Base-by-base conservation (phyloP, 768 basidiomycete genomes). In the Rhizopogon vulgaris region DNA sequence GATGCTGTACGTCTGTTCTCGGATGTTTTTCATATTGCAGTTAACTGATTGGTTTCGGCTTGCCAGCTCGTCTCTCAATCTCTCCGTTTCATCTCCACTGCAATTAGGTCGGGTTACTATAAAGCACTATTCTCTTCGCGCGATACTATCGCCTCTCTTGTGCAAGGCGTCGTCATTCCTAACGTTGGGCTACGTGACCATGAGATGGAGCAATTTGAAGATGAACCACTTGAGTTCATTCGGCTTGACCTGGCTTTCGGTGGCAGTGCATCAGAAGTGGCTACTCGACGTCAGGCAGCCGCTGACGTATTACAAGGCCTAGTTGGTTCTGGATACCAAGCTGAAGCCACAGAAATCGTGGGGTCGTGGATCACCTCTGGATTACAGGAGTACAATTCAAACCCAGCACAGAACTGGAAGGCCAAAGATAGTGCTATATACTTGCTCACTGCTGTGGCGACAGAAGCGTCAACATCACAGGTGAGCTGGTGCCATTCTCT, bases 141-240 rank as follows among this genome's bases (percentile, higher is more conserved):
- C n/a, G 85, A 87, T 1, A 93, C 87, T 1, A 85, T 97, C 51
- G 80, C 83, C 11, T 80, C 82, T 3, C 83, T 99, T 51, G 82
- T 92, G 5, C 84, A 93, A 67, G 87, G 90, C 48, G 91, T 98
- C 52, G 87, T 97, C 24, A 77, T 98, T 25, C 94, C 95, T n/a
- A 97, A 96, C 60, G 90, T 96, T 53, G 74, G 80, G 12, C 75
- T 98, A 12, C 80, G 94, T 55, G 85, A 88, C 37, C 88, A 92
- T 58, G 94, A 97, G 51, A 78, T 90, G 46, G 96, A 99, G 61
- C 85, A 93, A 66, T 98, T 99, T 61, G 94, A 96, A 69, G 96
- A 98, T 55, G 94, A 96, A 58, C 94, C 96, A 0, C 79, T 95
- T 37, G 95, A 98, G 64, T 98, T 87, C 65, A 90, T 97, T 59